phyloP scores from a whole-genome alignment of 495 filamentous ascomycete genomes.

The Cryomyces minteri region DNA sequence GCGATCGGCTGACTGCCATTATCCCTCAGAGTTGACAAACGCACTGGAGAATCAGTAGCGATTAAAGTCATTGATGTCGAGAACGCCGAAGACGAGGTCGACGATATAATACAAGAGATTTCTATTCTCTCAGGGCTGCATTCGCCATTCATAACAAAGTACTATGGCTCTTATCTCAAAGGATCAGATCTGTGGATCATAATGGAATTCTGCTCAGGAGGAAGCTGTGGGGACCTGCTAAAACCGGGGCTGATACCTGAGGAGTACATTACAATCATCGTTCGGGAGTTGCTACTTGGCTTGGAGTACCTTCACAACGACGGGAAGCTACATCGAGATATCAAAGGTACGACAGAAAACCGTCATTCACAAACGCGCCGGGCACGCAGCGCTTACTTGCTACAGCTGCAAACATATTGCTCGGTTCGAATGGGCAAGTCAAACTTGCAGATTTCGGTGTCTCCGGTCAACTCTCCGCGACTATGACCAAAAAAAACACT shows the following conservation, averaged over 20 bases:
- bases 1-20: background rate
- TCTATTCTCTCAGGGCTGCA: constrained; percentile 86
- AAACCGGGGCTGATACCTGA: constrained; percentile 84
- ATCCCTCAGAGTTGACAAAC: constrained; percentile 51
- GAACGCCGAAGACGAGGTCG: constrained; percentile 94
- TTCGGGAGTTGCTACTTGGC: constrained; percentile 74
- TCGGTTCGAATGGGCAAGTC: constrained; percentile 76
- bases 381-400: no score
- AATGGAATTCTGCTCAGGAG: constrained; percentile 89
- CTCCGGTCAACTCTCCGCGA: constrained; percentile 88
- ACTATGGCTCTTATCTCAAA: constrained; percentile 88
- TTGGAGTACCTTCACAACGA: constrained; percentile 87
- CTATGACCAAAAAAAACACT: constrained; percentile 93
- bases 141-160: constrained; percentile 89
- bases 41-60: constrained; percentile 69
- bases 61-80: constrained; percentile 98
- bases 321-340: constrained; percentile 90
- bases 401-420: constrained; percentile 12
- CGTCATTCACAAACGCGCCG: no score
- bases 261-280: constrained; percentile 85
- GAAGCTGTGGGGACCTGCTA: constrained; percentile 79
- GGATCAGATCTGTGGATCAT: constrained; percentile 96
- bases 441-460: constrained; percentile 98
- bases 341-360: constrained; percentile 51
- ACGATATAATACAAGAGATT: constrained; percentile 98